These are phyloP conservation scores for Actinomortierella wolfii DNA, from an alignment of 371 early-diverging fungal genomes.

Conservation along the genomic window DNA sequence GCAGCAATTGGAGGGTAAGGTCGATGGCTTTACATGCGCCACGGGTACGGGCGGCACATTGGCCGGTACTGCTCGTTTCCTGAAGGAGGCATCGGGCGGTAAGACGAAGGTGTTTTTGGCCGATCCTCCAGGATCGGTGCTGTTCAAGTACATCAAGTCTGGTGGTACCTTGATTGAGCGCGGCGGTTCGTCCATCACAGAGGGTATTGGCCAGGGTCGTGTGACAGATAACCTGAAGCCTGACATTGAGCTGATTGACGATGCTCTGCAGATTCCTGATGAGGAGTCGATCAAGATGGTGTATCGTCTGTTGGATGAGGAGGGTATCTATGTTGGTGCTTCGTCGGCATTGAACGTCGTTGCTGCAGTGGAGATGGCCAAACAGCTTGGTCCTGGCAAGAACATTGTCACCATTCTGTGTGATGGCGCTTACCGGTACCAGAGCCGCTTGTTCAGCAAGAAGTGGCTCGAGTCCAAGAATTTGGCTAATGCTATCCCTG, in stretches of 20 bases:
- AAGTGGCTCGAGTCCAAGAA: slow-evolving; percentile 87
- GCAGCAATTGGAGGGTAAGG: slow-evolving; percentile 78
- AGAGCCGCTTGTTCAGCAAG: slow-evolving; percentile 87
- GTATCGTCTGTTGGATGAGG: slow-evolving; percentile 88
- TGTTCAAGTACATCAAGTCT: slow-evolving; percentile 79
- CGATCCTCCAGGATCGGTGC: slow-evolving; percentile 94
- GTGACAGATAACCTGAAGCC: slow-evolving; percentile 87
- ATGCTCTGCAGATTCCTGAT: slow-evolving; percentile 83
- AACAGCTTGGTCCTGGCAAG: slow-evolving; percentile 81
- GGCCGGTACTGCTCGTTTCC: slow-evolving; percentile 81
- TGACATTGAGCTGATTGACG: slow-evolving; percentile 82
- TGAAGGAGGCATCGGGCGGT: slow-evolving; percentile 74
- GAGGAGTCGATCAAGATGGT: slow-evolving; percentile 83
- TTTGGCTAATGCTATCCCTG: slow-evolving; percentile 77
- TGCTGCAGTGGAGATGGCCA: slow-evolving; percentile 93
- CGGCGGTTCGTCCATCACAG: slow-evolving; percentile 81
- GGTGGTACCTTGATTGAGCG: slow-evolving; percentile 74
- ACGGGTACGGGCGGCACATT: slow-evolving; percentile 95
- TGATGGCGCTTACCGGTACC: slow-evolving; percentile 94
- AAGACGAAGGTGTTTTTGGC: slow-evolving; percentile 82
- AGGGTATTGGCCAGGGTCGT: slow-evolving; percentile 94
- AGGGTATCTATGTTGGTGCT: slow-evolving; percentile 93
- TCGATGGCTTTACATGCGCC: slow-evolving; percentile 90
- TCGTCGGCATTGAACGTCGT: slow-evolving; percentile 91
- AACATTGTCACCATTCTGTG: slow-evolving; percentile 86